These are phyloP conservation scores for Hippophae gyantsensis DNA, from an alignment of 306 rosid species.

Conservation along the genomic window DNA sequence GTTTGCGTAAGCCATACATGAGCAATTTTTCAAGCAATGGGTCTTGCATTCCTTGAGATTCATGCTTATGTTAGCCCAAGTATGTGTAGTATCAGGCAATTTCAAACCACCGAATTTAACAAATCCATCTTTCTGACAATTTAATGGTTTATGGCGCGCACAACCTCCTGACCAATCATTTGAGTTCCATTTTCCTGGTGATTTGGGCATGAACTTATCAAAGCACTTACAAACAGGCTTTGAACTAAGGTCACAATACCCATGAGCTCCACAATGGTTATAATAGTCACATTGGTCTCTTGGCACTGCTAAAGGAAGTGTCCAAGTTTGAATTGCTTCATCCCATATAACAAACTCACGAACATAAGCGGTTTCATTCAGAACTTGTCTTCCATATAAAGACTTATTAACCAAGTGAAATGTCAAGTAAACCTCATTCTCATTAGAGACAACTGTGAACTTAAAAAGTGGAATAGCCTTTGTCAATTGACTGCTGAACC, in stretches of 20 bases:
- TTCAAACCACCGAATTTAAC: constrained; percentile 17
- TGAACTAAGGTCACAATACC: constrained; percentile 15
- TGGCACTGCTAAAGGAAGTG: constrained; percentile 7
- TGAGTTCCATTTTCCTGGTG: constrained; percentile 14
- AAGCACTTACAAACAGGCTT: constrained; percentile 36
- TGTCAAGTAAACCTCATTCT: constrained; percentile 24
- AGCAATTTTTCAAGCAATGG: constrained; percentile 47
- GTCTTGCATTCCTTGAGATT: constrained; percentile 36
- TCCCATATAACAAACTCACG: constrained; percentile 20
- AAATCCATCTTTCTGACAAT: constrained; percentile 32
- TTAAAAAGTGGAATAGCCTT: constrained; percentile 5
- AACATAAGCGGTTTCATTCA: constrained; percentile 20
- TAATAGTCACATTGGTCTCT: constrained; percentile 32
- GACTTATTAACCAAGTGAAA: constrained; percentile 9
- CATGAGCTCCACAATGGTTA: constrained; percentile 30
- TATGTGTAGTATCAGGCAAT: constrained; percentile 38
- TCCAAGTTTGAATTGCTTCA: constrained; percentile 17
- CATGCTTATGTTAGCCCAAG: constrained; percentile 35
- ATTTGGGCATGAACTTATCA: constrained; percentile 31
- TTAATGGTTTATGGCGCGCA: constrained; percentile 15
- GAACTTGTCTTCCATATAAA: neutral
- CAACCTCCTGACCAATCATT: constrained; percentile 32
- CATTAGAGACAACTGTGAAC: constrained; percentile 6
- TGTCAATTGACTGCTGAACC: constrained; percentile 16
- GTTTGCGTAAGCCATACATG: constrained; percentile 49